phyloP scores from a whole-genome alignment of 164 flowering plant species.

The Stephania yunnanensis region DNA sequence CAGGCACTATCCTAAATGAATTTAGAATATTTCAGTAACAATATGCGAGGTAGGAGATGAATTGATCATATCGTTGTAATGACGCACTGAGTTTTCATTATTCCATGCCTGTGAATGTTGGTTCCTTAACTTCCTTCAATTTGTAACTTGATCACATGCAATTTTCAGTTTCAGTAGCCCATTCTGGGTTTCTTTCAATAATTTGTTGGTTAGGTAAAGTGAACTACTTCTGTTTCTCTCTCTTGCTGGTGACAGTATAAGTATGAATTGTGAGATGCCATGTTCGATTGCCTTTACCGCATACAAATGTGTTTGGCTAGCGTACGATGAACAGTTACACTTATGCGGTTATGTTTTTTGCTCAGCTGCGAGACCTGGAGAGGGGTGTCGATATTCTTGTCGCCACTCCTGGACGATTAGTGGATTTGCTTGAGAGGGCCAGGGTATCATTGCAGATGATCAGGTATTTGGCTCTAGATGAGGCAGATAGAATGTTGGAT shows the following conservation, averaged over 20 bases:
- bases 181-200: no score
- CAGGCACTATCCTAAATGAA: no score
- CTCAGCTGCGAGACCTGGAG: constrained; percentile 62
- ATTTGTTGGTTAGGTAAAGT: no score
- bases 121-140: no score
- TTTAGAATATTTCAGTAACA: no score
- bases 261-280: not conserved
- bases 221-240: no score
- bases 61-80: no score
- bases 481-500: constrained; percentile 82
- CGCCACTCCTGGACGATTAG: constrained; percentile 75
- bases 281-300: not conserved
- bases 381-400: constrained; percentile 81
- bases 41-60: no score
- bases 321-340: not conserved
- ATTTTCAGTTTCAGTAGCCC: no score
- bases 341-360: not conserved
- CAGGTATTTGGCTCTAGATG: constrained; percentile 63
- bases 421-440: constrained; percentile 73
- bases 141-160: no score
- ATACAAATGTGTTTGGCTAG: not conserved
- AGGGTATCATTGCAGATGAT: constrained; percentile 62
- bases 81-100: no score
- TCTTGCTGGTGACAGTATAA: not conserved
- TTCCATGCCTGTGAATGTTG: no score